Percentiles rank a stretch among this genome's conserved stretches.
These are phyloP conservation scores for Didymella exigua DNA, from an alignment of 2,329 filamentous ascomycete species.

Conservation along the genomic window DNA sequence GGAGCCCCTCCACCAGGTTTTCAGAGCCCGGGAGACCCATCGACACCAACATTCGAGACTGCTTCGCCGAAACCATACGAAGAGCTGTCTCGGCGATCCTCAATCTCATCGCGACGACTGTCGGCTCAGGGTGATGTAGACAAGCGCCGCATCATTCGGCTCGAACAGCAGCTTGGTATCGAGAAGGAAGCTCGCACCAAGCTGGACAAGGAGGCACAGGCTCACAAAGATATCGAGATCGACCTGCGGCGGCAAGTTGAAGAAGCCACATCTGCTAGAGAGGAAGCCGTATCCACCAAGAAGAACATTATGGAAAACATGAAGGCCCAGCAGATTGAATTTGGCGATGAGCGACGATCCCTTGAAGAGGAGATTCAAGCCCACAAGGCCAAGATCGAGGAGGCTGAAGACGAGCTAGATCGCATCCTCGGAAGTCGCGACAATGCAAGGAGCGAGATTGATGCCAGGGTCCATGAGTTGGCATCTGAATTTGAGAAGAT, in stretches of 20 bases:
- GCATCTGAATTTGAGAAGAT: constrained; percentile 73
- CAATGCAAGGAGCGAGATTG: constrained; percentile 74
- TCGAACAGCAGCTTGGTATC: constrained; percentile 78
- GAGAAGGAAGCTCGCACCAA: constrained; percentile 72
- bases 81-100: constrained; percentile 62
- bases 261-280: constrained; percentile 89
- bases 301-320: constrained; percentile 93
- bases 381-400: constrained; percentile 78
- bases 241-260: constrained; percentile 73
- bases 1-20: constrained; percentile 50
- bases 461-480: constrained; percentile 70
- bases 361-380: constrained; percentile 80
- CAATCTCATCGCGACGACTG: constrained; percentile 64
- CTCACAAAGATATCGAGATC: constrained; percentile 60
- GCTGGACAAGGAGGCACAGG: constrained; percentile 72
- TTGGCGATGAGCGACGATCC: constrained; percentile 80
- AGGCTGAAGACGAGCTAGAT: constrained; percentile 91
- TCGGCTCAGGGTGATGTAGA: constrained; percentile 66
- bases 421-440: constrained; percentile 81
- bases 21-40: constrained; percentile 44
- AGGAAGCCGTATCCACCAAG: constrained; percentile 89
- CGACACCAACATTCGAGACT: constrained; percentile 44
- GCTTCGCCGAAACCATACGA: constrained; percentile 47
- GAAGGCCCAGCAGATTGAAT: constrained; percentile 88
- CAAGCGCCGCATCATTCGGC: constrained; percentile 65